Percentiles rank a stretch among this genome's conserved stretches.
phyloP scores from a whole-genome alignment of 306 rosid genomes.

The Sindora glabra region DNA sequence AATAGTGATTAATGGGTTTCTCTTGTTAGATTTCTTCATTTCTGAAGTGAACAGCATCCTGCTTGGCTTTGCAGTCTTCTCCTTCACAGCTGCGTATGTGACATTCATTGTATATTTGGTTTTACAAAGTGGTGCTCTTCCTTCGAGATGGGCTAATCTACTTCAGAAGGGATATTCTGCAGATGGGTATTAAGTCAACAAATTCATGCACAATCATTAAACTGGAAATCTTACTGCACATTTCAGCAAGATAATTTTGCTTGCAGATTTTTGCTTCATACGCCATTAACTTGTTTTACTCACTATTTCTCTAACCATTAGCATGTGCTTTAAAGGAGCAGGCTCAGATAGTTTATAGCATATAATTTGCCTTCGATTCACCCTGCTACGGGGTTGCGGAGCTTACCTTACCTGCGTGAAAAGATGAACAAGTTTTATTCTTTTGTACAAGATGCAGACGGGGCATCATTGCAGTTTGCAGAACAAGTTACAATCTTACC shows the following conservation, averaged over 20 bases:
- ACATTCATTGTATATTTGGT: conserved; percentile 62
- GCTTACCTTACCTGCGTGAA: too few species aligned
- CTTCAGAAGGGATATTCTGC: conserved; percentile 40
- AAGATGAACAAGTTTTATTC: too few species aligned
- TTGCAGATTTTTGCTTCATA: conserved; percentile 18
- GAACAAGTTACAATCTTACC: too few species aligned
- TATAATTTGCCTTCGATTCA: too few species aligned
- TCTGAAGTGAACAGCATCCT: conserved; percentile 51
- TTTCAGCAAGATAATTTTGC: conserved; percentile 25
- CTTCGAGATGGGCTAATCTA: conserved; percentile 37
- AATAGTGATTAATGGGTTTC: conserved; percentile 73
- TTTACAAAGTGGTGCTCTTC: conserved; percentile 45
- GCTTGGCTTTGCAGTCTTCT: conserved; percentile 43
- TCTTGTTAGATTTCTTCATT: conserved; percentile 63
- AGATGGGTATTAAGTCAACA: conserved; percentile 27
- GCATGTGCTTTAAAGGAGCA: background rate
- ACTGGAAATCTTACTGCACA: conserved; percentile 18
- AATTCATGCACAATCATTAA: background rate
- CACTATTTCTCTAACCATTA: conserved; percentile 27
- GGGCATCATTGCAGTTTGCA: too few species aligned
- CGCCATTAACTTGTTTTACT: conserved; percentile 24
- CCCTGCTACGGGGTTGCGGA: too few species aligned
- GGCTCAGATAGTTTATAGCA: too few species aligned
- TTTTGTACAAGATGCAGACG: too few species aligned
- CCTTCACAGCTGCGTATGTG: conserved; percentile 48